These are phyloP conservation scores for Solanum bulbocastanum DNA, from an alignment of 257 asterid genomes.

Conservation along the genomic window DNA sequence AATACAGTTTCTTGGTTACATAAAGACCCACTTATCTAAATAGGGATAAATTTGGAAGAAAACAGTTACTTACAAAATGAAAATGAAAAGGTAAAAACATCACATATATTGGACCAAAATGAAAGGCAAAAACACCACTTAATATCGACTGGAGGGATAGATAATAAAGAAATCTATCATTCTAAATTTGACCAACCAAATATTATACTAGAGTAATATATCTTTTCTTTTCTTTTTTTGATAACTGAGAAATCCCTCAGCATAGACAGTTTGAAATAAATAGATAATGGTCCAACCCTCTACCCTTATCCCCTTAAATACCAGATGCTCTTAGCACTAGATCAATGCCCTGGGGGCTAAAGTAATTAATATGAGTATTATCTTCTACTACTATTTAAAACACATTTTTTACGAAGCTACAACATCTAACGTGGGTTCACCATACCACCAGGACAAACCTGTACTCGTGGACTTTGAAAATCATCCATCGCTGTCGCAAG, in stretches of 20 bases:
- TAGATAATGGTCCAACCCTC: background rate
- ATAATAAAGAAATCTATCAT: background rate
- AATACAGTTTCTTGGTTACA: background rate
- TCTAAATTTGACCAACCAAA: background rate
- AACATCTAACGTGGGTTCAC: background rate
- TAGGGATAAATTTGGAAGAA: background rate
- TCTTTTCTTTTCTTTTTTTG: background rate
- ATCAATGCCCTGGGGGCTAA: background rate
- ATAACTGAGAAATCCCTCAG: background rate
- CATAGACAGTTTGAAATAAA: background rate
- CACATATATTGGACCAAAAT: background rate
- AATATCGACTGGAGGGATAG: background rate
- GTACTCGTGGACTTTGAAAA: conserved; percentile 90
- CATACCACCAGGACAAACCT: conserved; percentile 34
- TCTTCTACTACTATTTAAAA: background rate
- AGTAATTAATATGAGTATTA: background rate
- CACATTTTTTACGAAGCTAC: background rate
- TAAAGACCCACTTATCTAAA: background rate
- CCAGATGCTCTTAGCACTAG: background rate
- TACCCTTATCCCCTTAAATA: background rate
- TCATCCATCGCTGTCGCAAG: conserved; percentile 88
- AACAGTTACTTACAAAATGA: background rate
- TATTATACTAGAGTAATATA: background rate
- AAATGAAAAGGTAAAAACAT: background rate
- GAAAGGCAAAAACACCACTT: background rate